Conservation (phyloP, 2,329 filamentous ascomycete genomes). For the Davidsoniella australis region DNA sequence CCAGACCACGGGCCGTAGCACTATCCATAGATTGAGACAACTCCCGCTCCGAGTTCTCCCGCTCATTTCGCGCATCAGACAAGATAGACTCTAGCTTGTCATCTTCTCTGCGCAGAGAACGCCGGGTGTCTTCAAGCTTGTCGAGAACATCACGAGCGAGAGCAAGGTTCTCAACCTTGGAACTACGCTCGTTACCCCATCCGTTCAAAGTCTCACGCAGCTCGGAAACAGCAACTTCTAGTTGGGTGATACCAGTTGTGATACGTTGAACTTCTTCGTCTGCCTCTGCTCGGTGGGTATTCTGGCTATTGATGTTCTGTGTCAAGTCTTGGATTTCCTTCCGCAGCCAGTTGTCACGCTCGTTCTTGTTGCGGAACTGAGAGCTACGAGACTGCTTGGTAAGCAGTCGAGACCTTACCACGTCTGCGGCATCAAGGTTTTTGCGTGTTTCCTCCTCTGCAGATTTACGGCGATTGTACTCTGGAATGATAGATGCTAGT, state of each 20-base stretch:
- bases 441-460: conserved; percentile 55
- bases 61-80: conserved; percentile 56
- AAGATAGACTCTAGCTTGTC: conserved; percentile 70
- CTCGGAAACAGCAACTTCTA: conserved; percentile 56
- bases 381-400: conserved; percentile 82
- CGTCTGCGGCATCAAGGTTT: conserved; percentile 60
- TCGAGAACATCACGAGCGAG: conserved; percentile 64
- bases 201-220: conserved; percentile 60
- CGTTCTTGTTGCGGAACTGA: conserved; percentile 72
- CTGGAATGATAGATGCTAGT: conserved; percentile 56
- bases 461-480: conserved; percentile 55
- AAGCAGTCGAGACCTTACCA: conserved; percentile 60
- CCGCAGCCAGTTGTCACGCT: conserved; percentile 70
- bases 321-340: conserved; percentile 69
- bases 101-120: conserved; percentile 74
- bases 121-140: conserved; percentile 68
- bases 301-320: conserved; percentile 58
- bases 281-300: conserved; percentile 68
- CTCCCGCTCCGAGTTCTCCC: conserved; percentile 58
- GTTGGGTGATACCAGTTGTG: conserved; percentile 49
- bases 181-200: conserved; percentile 56
- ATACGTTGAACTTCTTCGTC: conserved; percentile 65
- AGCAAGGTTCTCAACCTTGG: conserved; percentile 56
- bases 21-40: conserved; percentile 79
- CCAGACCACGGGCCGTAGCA: conserved; percentile 69